Evolutionary conservation across 2,329 filamentous ascomycete genomes (phyloP).

Genomic region (Aspergillus udagawae): DNA sequence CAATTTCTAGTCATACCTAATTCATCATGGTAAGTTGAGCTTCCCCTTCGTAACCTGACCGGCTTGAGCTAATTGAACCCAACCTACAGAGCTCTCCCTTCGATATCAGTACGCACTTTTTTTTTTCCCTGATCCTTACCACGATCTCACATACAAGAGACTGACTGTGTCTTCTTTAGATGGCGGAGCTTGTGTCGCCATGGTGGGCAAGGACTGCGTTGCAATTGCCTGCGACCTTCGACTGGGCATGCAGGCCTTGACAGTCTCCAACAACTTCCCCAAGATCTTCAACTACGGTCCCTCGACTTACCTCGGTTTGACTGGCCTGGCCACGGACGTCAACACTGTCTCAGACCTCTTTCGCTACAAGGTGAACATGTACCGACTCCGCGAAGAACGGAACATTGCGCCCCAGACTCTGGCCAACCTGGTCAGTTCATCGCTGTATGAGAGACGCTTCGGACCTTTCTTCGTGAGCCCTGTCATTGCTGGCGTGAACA

Average conservation of each 20-base stretch:
- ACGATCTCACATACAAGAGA: slow-evolving; percentile 4
- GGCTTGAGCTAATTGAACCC: slow-evolving; percentile 29
- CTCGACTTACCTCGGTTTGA: slow-evolving; percentile 91
- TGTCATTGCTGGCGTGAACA: slow-evolving; percentile 91
- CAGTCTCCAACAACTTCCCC: slow-evolving; percentile 98
- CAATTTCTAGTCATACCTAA: not conserved
- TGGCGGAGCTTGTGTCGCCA: slow-evolving; percentile 93
- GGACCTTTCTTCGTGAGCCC: slow-evolving; percentile 95
- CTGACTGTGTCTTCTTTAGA: slow-evolving; percentile 39
- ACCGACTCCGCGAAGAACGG: slow-evolving; percentile 96
- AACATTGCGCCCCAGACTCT: slow-evolving; percentile 92
- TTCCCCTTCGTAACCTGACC: slow-evolving; percentile 12
- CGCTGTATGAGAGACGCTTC: slow-evolving; percentile 92
- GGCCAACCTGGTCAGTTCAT: slow-evolving; percentile 88
- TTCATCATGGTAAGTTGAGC: slow-evolving; percentile 24
- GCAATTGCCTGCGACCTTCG: slow-evolving; percentile 99
- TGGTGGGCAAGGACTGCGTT: slow-evolving; percentile 99
- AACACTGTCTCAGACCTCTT: slow-evolving; percentile 93
- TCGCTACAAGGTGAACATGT: slow-evolving; percentile 99
- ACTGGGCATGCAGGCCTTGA: slow-evolving; percentile 91
- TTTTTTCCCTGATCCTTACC: slow-evolving; percentile 7
- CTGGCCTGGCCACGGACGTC: slow-evolving; percentile 93
- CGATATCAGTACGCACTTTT: slow-evolving; percentile 73
- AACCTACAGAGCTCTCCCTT: slow-evolving; percentile 74
- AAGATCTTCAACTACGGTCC: slow-evolving; percentile 96